phyloP scores from a whole-genome alignment of 352 stramenopile species.

The Phytophthora foliorum region DNA sequence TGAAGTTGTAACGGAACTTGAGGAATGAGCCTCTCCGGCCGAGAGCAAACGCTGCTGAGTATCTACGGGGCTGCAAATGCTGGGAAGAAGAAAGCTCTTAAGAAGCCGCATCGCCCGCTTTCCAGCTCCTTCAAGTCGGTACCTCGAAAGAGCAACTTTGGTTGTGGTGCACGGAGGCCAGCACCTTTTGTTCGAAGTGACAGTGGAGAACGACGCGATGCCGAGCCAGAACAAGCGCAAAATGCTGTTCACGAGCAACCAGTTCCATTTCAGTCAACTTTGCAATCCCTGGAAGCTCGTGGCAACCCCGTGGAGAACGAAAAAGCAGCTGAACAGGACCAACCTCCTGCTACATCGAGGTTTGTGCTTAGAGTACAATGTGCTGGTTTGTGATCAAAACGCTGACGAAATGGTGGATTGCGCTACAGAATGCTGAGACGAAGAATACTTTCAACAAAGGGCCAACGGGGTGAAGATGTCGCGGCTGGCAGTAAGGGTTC shows the following conservation, averaged over 20 bases:
- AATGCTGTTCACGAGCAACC: background rate
- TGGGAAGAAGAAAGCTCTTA: background rate
- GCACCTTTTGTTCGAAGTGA: constrained; percentile 8
- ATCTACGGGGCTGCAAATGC: constrained; percentile 40
- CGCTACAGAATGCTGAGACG: background rate
- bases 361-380: background rate
- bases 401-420: background rate
- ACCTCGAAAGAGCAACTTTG: background rate
- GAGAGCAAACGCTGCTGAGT: constrained; percentile 42
- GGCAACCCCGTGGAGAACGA: background rate
- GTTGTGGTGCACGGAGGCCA: background rate
- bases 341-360: background rate
- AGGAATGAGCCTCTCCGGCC: constrained; percentile 37
- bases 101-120: constrained; percentile 23
- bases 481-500: background rate
- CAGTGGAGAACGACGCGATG: background rate
- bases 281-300: background rate
- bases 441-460: background rate
- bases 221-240: background rate
- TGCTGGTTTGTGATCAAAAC: background rate
- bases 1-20: constrained; percentile 2
- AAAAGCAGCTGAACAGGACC: background rate
- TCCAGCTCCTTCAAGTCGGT: background rate
- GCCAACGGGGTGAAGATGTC: background rate
- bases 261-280: background rate